phyloP scores from a whole-genome alignment of 2,329 filamentous ascomycete species.

The Mycosphaerella sp. region DNA sequence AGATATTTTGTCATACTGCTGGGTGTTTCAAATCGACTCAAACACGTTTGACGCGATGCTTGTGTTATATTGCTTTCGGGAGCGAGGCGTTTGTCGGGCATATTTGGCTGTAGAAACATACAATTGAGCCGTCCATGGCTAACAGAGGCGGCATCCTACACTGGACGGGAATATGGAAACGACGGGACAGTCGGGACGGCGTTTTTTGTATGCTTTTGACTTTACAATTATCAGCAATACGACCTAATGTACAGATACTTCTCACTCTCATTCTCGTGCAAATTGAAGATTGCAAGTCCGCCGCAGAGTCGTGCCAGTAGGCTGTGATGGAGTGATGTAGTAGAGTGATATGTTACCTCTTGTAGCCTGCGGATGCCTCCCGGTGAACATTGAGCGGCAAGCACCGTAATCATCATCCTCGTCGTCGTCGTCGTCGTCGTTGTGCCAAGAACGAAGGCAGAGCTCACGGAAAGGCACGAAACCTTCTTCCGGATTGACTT shows the following conservation, averaged over 20 bases:
- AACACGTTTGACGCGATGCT: neutral
- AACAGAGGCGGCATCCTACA: conserved; percentile 1
- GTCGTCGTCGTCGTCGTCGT: too few species aligned
- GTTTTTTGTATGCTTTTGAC: neutral
- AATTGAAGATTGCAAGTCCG: too few species aligned
- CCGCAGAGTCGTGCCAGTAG: too few species aligned
- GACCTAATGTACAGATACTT: conserved; percentile 12
- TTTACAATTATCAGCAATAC: conserved; percentile 7
- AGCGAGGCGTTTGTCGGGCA: conserved; percentile 11
- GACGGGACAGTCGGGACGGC: neutral
- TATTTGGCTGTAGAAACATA: conserved; percentile 2
- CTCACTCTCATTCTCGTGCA: neutral
- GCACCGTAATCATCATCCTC: too few species aligned
- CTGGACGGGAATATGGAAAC: conserved; percentile 1
- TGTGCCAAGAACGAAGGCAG: too few species aligned
- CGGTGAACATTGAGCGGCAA: too few species aligned
- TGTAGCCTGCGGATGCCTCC: too few species aligned
- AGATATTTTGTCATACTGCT: neutral
- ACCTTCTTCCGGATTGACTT: neutral
- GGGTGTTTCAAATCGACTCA: neutral
- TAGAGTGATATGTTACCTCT: too few species aligned
- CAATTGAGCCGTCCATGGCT: neutral
- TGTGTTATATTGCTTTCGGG: neutral
- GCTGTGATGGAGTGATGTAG: too few species aligned
- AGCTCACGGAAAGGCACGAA: neutral